These are phyloP conservation scores for Syzygium syzygioides DNA, from an alignment of 441 rosid species.

Conservation along the genomic window DNA sequence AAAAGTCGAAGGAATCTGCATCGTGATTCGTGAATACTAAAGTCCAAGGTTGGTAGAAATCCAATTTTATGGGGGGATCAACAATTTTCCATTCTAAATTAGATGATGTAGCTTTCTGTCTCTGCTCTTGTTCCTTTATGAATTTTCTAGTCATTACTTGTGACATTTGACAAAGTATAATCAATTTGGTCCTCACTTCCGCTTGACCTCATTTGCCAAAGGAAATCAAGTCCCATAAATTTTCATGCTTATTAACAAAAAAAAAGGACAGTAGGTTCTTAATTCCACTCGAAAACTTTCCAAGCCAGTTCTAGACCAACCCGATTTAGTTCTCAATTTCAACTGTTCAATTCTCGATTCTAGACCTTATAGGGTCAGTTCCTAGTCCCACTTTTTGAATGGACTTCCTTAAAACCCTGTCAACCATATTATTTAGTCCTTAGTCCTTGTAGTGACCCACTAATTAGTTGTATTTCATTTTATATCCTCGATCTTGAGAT, in stretches of 20 bases:
- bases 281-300: not conserved
- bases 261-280: not conserved
- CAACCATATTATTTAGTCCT: no score
- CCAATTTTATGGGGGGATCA: not conserved
- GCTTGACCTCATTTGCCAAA: not conserved
- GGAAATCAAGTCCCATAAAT: not conserved
- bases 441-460: no score
- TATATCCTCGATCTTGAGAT: no score
- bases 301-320: not conserved
- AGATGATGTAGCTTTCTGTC: not conserved
- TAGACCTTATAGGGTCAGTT: not conserved
- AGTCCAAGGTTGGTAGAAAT: not conserved
- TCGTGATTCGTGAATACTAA: not conserved
- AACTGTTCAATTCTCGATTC: not conserved
- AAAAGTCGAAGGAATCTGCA: not conserved
- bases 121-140: not conserved
- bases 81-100: not conserved
- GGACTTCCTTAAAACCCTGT: no score
- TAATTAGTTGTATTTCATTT: no score
- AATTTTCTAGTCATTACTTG: not conserved
- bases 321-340: fast-evolving
- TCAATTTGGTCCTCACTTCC: not conserved
- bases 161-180: not conserved
- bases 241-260: not conserved
- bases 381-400: not conserved